Conservation (phyloP, 179 eudicot genomes). For the Patellifolia procumbens region DNA sequence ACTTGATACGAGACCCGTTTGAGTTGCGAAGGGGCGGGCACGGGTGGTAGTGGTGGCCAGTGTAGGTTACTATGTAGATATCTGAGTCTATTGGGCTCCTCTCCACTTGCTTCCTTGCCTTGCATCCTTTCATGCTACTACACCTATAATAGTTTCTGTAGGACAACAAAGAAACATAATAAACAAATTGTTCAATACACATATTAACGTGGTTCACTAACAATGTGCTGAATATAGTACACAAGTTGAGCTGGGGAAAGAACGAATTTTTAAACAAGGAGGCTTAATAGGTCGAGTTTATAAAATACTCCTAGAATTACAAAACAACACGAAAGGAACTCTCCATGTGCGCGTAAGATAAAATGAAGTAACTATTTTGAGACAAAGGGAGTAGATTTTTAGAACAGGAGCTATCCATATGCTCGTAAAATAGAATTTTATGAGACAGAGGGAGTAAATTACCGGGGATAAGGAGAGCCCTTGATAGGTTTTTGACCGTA, state of each 20-base stretch:
- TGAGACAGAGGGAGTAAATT: background rate
- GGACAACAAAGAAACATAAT: background rate
- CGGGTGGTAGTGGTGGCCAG: constrained; percentile 65
- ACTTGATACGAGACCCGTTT: constrained; percentile 30
- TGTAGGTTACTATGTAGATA: constrained; percentile 55
- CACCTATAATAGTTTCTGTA: constrained; percentile 79
- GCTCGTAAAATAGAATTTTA: too few relatives aligned
- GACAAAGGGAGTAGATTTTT: too few relatives aligned
- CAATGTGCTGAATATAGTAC: too few relatives aligned
- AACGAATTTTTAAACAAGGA: too few relatives aligned
- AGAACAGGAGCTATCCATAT: too few relatives aligned
- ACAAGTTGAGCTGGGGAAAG: too few relatives aligned
- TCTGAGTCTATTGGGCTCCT: constrained; percentile 49
- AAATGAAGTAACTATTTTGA: too few relatives aligned
- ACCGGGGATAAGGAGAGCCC: constrained; percentile 40
- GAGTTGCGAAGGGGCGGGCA: constrained; percentile 52
- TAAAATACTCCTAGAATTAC: too few relatives aligned
- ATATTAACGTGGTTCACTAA: too few relatives aligned
- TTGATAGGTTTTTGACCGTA: constrained; percentile 44
- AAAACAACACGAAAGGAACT: background rate
- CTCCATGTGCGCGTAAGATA: too few relatives aligned
- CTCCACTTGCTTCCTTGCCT: constrained; percentile 83
- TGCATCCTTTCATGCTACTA: constrained; percentile 66
- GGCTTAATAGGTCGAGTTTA: too few relatives aligned
- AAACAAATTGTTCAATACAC: too few relatives aligned